Evolutionary conservation across 306 rosid species (phyloP), one percentile per base, ranked within the genome.

Genomic region (Malus sieversii): DNA sequence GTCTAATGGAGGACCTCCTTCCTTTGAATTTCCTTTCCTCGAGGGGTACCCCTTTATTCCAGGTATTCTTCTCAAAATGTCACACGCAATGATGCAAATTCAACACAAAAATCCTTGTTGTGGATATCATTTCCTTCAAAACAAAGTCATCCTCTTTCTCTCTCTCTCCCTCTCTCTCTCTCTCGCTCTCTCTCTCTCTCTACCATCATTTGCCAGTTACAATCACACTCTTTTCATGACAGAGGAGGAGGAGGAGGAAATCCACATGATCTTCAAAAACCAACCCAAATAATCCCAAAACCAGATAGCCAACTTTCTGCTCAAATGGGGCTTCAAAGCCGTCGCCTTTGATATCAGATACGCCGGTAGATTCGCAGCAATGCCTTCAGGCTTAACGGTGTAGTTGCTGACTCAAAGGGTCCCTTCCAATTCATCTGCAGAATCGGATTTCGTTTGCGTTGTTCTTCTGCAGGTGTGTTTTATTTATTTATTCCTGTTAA

Each of bases 401-500:
- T 84, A 1, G 18, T 71, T 74, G 83, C 89, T 66, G 86, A 89
- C 78, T 87, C 72, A 78, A 80, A 83, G 85, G 87, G 79, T 82
- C 72, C 76, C 69, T 59, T 46, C 63, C 42, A n/a, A 70, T 66
- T 77, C 81, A 25, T 81, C 88, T n/a, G 70, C 79, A 35, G 33
- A 55, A 70, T 12, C 77, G 55, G 66, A 84, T 87, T 48, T 15
- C 55, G 55, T 48, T 48, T 14, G 19, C 53, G 53, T 48, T 48
- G 91, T 71, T 88, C 92, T 75, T 87, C 93, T 25, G 90, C 96
- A 74, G 94, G 94, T 92, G 77, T 35, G 16, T 3, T 48, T 73
- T 73, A 8, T 67, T 6, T 32, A 25, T 27, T 3, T 48, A 53
- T 19, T 15, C 18, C 10, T 38, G 13, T 53, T 32, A n/a, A 55